Conservation (phyloP, 116 monocot species). For the Papilionanthe hybrid region DNA sequence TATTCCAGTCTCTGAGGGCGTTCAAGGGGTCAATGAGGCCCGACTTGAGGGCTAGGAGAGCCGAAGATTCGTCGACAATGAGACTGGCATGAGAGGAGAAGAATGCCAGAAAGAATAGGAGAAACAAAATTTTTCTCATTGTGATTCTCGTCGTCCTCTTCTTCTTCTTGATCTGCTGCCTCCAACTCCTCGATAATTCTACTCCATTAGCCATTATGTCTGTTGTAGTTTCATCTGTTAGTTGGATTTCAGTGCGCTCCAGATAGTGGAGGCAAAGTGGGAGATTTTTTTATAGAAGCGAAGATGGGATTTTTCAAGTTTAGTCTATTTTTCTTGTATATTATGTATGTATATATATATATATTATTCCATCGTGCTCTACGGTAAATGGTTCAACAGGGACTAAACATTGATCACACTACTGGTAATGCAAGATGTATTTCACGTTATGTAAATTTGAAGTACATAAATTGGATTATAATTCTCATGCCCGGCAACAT, state of each 20-base stretch:
- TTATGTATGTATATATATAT: too few relatives aligned
- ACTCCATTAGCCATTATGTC: too few relatives aligned
- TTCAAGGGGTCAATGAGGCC: conserved; percentile 51
- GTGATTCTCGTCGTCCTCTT: conserved; percentile 6
- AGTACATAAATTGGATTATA: too few relatives aligned
- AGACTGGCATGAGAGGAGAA: not conserved
- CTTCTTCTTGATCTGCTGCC: not conserved
- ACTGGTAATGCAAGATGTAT: too few relatives aligned
- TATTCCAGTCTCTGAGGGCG: conserved; percentile 43
- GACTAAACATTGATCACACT: too few relatives aligned
- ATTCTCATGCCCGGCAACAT: too few relatives aligned
- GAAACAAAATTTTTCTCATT: conserved; percentile 6
- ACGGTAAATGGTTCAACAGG: too few relatives aligned
- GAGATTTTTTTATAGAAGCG: too few relatives aligned
- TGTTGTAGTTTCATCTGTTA: not conserved
- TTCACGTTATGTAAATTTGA: too few relatives aligned
- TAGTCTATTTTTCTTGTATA: not conserved
- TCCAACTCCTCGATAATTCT: too few relatives aligned
- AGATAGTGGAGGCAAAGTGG: not conserved
- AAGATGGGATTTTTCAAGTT: too few relatives aligned
- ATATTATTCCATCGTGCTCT: too few relatives aligned
- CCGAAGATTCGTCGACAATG: conserved; percentile 30
- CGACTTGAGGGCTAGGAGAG: conserved; percentile 54
- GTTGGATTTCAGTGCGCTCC: not conserved
- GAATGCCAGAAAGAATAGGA: conserved; percentile 3